Evolutionary conservation across 108 stramenopile species (phyloP).

Genomic region (Bacterosira constricta): DNA sequence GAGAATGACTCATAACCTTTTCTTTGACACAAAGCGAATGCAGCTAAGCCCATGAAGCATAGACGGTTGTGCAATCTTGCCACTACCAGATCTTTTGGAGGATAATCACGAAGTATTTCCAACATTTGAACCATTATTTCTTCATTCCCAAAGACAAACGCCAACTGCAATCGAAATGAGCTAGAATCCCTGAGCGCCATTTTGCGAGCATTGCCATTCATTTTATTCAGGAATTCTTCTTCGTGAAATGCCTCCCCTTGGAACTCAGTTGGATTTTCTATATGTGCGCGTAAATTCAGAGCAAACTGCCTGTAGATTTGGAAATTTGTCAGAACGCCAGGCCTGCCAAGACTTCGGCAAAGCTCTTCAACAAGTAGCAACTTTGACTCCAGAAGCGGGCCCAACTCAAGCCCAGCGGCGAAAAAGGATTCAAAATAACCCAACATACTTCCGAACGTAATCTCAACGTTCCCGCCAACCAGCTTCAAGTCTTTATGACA

Average conservation of each 20-base stretch:
- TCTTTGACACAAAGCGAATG: constrained; percentile 10
- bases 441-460: constrained; percentile 19
- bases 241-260: constrained; percentile 23
- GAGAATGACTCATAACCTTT: constrained; percentile 6
- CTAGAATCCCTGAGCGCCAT: constrained; percentile 44
- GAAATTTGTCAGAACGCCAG: constrained; percentile 19
- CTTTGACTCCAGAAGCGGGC: constrained; percentile 30
- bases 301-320: constrained; percentile 31
- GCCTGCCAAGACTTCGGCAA: background rate
- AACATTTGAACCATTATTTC: constrained; percentile 34
- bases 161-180: constrained; percentile 29
- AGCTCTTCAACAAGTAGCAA: constrained; percentile 31
- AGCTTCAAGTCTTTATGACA: constrained; percentile 10
- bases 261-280: constrained; percentile 20
- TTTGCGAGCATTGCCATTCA: constrained; percentile 18
- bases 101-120: constrained; percentile 22
- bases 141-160: constrained; percentile 40
- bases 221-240: constrained; percentile 7
- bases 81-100: constrained; percentile 30
- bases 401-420: constrained; percentile 19
- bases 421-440: constrained; percentile 8
- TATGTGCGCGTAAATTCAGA: constrained; percentile 22
- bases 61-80: constrained; percentile 25
- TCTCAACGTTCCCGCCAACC: constrained; percentile 20
- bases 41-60: constrained; percentile 25